Evolutionary conservation across 768 basidiomycete species (phyloP), one percentile per base, ranked within the genome.

Genomic region (Lactifluus echinatus): DNA sequence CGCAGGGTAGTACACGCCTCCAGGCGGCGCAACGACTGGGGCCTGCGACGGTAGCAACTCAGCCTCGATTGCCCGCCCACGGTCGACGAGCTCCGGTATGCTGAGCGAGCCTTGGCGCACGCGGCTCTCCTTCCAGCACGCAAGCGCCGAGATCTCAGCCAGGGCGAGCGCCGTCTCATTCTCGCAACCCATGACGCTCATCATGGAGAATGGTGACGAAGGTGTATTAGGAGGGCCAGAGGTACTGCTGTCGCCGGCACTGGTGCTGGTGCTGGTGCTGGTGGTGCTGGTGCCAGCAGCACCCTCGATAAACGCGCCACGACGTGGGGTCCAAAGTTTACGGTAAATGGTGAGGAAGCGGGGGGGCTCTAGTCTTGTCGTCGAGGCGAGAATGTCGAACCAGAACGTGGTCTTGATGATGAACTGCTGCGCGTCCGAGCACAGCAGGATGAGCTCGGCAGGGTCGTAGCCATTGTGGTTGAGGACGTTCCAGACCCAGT

Each of bases 351-450:
- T 31, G 37, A 85, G 69, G 68, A 89, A 83, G 47, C 73, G 73
- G 10, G 89, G 88, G 3, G 71, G 63, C 61, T 75, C 64, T 60
- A 76, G 73, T n/a, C 79, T 82, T n/a, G 88, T 87, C 50, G 85
- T 78, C 1, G 84, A 81, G 7, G 87, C 88, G 50, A 91, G 76
- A 34, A 91, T 87, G 67, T 92, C 89, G 68, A 91, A 89, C 89
- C 89, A 92, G 54, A 91, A 82, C 15, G 86, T 82, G 26, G 89
- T 85, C 69, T 89, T 89, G 71, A 90, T 77, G 66, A 91, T 83
- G 70, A 90, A 90, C 36, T 71, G 79, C 68, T 73, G 76, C 71
- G 73, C 81, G 74, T 74, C 76, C 21, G 66, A 61, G 63, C 78
- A 81, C 15, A 60, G 55, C 33, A 73, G 56, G 12, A 87, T 74